Conservation (phyloP, 164 flowering plant genomes). For the Vitis rupestris region DNA sequence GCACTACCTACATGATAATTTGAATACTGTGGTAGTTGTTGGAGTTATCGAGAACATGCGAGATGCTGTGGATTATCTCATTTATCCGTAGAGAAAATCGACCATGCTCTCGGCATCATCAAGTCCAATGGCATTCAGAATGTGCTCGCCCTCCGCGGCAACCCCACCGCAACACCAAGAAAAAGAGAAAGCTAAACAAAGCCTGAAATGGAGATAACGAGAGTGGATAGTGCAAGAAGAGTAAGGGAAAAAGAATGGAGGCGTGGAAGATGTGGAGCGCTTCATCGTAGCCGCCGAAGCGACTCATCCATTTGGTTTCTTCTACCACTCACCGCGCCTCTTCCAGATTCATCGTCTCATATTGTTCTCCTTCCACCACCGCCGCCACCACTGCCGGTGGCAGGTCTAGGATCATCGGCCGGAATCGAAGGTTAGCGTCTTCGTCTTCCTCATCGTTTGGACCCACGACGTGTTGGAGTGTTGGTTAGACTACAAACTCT, state of each 20-base stretch:
- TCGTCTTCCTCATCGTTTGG: no score
- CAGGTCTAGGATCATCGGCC: constrained; percentile 8
- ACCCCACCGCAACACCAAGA: neutral
- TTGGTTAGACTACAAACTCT: no score
- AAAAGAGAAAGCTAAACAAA: neutral
- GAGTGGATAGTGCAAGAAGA: neutral
- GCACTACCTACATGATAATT: no score
- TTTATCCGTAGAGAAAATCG: no score
- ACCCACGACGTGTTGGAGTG: no score
- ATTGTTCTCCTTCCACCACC: constrained; percentile 16
- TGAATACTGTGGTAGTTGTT: no score
- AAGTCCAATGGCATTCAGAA: no score
- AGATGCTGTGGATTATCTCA: no score
- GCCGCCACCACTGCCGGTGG: constrained; percentile 21
- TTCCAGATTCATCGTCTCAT: neutral
- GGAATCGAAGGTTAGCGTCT: constrained; percentile 13
- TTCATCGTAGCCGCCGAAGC: constrained; percentile 35
- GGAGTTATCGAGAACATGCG: no score
- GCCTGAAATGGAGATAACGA: neutral
- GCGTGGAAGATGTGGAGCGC: constrained; percentile 37
- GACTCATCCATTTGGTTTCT: constrained; percentile 34
- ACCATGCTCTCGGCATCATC: no score
- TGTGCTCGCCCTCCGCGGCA: no score
- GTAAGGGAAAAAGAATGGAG: constrained; percentile 36
- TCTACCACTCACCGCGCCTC: constrained; percentile 6